Evolutionary conservation across 2,329 filamentous ascomycete species (phyloP).

Genomic region (Onygenales sp.): DNA sequence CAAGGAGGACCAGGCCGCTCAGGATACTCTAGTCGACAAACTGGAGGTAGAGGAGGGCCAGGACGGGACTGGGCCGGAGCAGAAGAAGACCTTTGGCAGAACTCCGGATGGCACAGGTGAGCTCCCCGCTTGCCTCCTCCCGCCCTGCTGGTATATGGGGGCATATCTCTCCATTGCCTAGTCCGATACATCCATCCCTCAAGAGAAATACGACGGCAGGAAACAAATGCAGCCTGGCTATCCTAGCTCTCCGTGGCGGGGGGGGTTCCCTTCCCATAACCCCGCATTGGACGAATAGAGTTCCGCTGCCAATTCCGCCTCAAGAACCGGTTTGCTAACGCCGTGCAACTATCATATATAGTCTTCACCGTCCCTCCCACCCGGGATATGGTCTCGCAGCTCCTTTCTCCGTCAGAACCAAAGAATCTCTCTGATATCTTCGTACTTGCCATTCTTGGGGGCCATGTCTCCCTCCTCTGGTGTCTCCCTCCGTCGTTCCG

Average conservation of each 20-base stretch:
- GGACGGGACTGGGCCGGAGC: conserved; percentile 29
- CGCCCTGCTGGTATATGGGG: neutral
- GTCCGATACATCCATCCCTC: too few relatives aligned
- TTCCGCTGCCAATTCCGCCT: neutral
- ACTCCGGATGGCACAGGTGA: conserved; percentile 84
- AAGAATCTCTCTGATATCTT: conserved; percentile 84
- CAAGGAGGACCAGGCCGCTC: conserved; percentile 38
- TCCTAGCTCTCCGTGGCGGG: neutral
- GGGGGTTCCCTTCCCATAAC: neutral
- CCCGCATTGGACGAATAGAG: neutral
- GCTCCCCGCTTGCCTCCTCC: conserved; percentile 27
- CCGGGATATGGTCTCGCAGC: conserved; percentile 97
- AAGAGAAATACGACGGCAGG: neutral
- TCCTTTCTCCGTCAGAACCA: conserved; percentile 85
- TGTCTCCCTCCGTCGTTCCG: conserved; percentile 59
- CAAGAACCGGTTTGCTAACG: neutral
- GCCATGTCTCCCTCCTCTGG: conserved; percentile 66
- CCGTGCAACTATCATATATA: conserved; percentile 27
- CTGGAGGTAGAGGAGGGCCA: conserved; percentile 8
- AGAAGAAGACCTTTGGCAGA: conserved; percentile 77
- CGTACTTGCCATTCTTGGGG: conserved; percentile 67
- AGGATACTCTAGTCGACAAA: conserved; percentile 30
- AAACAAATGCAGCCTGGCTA: neutral
- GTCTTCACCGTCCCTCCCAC: conserved; percentile 94
- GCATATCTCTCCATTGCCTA: neutral